phyloP scores from a whole-genome alignment of 1,284 basidiomycete genomes.

The Microbotryomycetes sp. region DNA sequence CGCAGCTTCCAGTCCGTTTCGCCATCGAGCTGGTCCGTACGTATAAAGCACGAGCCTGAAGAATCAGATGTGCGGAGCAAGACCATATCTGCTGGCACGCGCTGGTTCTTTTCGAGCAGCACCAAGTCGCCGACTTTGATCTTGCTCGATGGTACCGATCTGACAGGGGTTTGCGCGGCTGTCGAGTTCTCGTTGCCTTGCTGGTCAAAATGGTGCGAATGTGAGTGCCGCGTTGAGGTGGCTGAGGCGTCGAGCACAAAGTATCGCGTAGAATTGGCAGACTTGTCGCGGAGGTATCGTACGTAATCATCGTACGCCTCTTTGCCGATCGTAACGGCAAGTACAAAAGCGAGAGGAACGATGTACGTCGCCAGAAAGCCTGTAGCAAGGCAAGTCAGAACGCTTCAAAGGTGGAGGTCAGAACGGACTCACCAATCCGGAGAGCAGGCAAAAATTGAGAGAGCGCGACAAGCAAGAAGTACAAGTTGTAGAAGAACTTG shows the following conservation, averaged over 20 bases:
- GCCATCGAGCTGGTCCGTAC: slow-evolving; percentile 96
- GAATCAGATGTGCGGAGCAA: slow-evolving; percentile 78
- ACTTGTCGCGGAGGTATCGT: slow-evolving; percentile 79
- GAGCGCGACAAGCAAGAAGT: slow-evolving; percentile 93
- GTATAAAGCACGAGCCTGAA: slow-evolving; percentile 90
- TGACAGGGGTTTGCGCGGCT: slow-evolving; percentile 23
- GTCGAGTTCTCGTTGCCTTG: background rate
- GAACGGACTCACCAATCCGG: slow-evolving; percentile 68
- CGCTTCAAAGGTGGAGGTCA: background rate
- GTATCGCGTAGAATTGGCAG: slow-evolving; percentile 91
- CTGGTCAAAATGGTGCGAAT: background rate
- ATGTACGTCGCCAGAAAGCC: slow-evolving; percentile 95
- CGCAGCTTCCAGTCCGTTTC: slow-evolving; percentile 99
- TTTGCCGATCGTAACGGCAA: slow-evolving; percentile 93
- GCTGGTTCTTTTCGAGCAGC: slow-evolving; percentile 89
- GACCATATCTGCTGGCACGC: slow-evolving; percentile 91
- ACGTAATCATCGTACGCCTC: slow-evolving; percentile 98
- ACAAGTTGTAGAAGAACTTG: slow-evolving; percentile 99
- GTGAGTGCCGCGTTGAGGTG: slow-evolving; percentile 25
- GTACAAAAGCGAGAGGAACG: slow-evolving; percentile 89
- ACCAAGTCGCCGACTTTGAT: slow-evolving; percentile 89
- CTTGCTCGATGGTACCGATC: slow-evolving; percentile 70
- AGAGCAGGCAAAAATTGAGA: slow-evolving; percentile 94
- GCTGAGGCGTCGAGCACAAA: slow-evolving; percentile 60
- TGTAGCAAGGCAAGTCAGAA: slow-evolving; percentile 36